A percentile compares a stretch with the other conserved stretches of the same genome.
Conservation (phyloP, 2,329 filamentous ascomycete species). For the Pleoardoris graminearum region DNA sequence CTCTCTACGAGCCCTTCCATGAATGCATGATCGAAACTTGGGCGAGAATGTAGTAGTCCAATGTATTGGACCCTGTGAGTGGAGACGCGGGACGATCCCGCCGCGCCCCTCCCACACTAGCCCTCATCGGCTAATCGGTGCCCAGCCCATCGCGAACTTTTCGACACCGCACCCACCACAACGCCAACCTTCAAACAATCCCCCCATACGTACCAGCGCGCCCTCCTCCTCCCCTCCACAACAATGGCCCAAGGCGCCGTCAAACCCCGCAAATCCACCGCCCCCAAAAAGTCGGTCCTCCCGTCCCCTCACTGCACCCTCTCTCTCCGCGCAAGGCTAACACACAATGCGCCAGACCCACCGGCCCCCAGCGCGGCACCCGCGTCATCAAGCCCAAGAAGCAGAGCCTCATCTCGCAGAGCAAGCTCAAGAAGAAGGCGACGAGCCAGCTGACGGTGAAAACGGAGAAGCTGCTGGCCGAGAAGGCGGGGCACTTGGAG, state of each 20-base stretch:
- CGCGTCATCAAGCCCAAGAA: slow-evolving; percentile 71
- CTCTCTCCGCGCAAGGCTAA: slow-evolving; percentile 14
- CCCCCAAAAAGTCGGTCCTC: slow-evolving; percentile 43
- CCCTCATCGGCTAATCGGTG: neutral
- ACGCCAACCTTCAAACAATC: neutral
- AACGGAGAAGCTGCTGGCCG: slow-evolving; percentile 69
- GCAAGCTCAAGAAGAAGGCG: slow-evolving; percentile 68
- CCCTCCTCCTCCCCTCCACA: neutral
- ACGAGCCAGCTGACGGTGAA: slow-evolving; percentile 63
- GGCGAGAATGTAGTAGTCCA: too few species aligned
- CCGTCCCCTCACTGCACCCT: neutral
- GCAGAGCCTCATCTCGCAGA: slow-evolving; percentile 59
- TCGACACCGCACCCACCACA: neutral
- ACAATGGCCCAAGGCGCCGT: slow-evolving; percentile 54
- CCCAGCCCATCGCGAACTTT: slow-evolving; percentile 5
- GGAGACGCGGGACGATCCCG: too few species aligned
- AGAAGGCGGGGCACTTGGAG: slow-evolving; percentile 71
- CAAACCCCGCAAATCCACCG: slow-evolving; percentile 47
- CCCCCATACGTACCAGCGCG: neutral
- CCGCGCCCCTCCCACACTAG: neutral
- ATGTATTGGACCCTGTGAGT: too few species aligned
- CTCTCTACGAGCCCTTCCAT: too few species aligned
- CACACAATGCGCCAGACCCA: slow-evolving; percentile 29
- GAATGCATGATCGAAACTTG: too few species aligned
- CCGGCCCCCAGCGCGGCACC: slow-evolving; percentile 61